Evolutionary conservation across 2,329 filamentous ascomycete genomes (phyloP).

Genomic region (Ascochyta viciae-villosae): DNA sequence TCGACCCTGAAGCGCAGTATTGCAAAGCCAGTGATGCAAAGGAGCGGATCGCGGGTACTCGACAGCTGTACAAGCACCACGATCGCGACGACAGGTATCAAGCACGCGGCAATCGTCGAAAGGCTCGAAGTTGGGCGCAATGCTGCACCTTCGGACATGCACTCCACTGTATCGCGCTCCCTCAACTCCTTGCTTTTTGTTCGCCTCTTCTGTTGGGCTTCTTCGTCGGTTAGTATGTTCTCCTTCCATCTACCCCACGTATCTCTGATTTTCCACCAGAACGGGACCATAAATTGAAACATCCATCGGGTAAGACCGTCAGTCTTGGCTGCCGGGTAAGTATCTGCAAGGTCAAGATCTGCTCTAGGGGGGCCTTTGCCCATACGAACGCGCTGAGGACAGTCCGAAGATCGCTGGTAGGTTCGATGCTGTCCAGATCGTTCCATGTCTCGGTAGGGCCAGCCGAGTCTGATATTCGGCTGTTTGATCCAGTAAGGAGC

Average conservation of each 20-base stretch:
- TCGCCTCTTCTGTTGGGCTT: no score
- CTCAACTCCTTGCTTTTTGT: no score
- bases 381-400: neutral
- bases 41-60: neutral
- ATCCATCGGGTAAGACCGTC: constrained; percentile 3
- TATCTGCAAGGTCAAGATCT: neutral
- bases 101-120: neutral
- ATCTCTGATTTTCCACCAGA: neutral
- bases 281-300: neutral
- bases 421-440: neutral
- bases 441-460: neutral
- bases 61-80: neutral
- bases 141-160: neutral
- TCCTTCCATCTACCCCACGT: no score
- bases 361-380: neutral
- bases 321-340: neutral
- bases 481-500: neutral
- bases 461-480: neutral
- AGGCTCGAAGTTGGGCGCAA: neutral
- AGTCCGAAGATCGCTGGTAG: neutral
- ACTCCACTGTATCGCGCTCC: neutral
- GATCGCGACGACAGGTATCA: constrained; percentile 1
- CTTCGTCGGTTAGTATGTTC: no score
- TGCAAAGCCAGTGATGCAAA: constrained; percentile 4
- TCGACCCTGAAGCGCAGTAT: neutral